Conservation (phyloP, 768 basidiomycete genomes). For the Pisolithus orientalis region DNA sequence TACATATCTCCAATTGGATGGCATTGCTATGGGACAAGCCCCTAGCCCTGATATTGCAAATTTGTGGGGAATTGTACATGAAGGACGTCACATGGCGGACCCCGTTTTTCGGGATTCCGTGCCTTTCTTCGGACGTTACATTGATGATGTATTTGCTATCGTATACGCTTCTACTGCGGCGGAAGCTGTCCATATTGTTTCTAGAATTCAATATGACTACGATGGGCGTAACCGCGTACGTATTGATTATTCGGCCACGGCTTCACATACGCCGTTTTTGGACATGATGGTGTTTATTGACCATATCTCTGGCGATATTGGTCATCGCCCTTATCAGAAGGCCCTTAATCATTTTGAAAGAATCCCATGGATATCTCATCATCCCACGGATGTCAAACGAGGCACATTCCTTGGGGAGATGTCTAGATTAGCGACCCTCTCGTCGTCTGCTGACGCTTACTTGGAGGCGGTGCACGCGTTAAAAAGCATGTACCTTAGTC, state of each 20-base stretch:
- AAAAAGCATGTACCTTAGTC: neutral
- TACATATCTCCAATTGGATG: no score
- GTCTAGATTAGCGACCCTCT: conserved; percentile 10
- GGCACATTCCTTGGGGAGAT: conserved; percentile 14
- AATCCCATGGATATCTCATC: conserved; percentile 13
- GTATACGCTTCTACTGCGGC: conserved; percentile 2
- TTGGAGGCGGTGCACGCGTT: neutral
- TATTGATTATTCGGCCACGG: conserved; percentile 8
- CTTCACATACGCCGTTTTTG: conserved; percentile 14
- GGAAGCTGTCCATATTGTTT: neutral
- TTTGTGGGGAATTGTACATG: conserved; percentile 16
- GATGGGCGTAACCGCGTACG: conserved; percentile 3
- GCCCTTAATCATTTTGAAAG: conserved; percentile 10
- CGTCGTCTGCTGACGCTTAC: neutral
- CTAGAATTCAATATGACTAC: neutral
- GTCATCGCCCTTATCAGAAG: conserved; percentile 9
- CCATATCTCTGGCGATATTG: neutral
- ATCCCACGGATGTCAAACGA: conserved; percentile 14
- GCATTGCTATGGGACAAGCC: no score
- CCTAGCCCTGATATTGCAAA: conserved; percentile 31
- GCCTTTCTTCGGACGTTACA: conserved; percentile 1
- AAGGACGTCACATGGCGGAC: conserved; percentile 2
- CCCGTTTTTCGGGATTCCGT: conserved; percentile 1
- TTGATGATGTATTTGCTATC: conserved; percentile 8
- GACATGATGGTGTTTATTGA: conserved; percentile 26